Base-by-base conservation (phyloP, 495 filamentous ascomycete species). In the Parathielavia appendiculata region DNA sequence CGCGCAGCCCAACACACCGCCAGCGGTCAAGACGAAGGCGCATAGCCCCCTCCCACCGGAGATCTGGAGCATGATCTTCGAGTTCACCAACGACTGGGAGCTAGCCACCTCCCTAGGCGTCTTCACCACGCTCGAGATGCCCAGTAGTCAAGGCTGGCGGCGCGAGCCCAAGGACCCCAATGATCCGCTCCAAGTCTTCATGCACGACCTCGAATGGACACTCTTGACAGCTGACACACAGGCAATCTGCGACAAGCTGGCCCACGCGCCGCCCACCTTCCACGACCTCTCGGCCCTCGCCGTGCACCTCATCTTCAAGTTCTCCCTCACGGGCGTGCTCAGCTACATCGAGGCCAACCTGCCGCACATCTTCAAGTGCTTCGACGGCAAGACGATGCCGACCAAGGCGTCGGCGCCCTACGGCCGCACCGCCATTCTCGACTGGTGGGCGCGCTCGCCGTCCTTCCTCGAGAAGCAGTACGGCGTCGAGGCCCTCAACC, bases 221-320 rank as follows among this genome's bases (percentile, higher is more conserved):
- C 84, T 96, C 22, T 79, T 97, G 14, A 82, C 86, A 0, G 83
- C 86, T 23, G 79, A 81, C 13, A 81, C 87, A n/a, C 67, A 78
- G 5, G 81, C 84, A 30, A 83, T 89, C 51, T 85, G 88, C 63
- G 81, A 78, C 43, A 76, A 83, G 50, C 77, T 89, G 17, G 81
- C 91, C 23, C 76, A 84, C 30, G 79, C 83, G 5, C 79, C 87
- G 1, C 79, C 86, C 14, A 76, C 81, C 2, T 87, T 89, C 56
- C 83, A 83, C 55, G 88, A 85, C 52, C 75, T 96, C 26, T 92
- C 90, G 5, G 85, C 86, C 34, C 77, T 91, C 1, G 87, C 87
- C 40, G 89, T 92, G 57, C 89, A 92, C 62, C 82, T 95, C 26
- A 90, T 96, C 63, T 87, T 96, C 74, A 92, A 92, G 62, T 97